phyloP scores from a whole-genome alignment of 2,329 filamentous ascomycete genomes.

The Grosmannia clavigera region DNA sequence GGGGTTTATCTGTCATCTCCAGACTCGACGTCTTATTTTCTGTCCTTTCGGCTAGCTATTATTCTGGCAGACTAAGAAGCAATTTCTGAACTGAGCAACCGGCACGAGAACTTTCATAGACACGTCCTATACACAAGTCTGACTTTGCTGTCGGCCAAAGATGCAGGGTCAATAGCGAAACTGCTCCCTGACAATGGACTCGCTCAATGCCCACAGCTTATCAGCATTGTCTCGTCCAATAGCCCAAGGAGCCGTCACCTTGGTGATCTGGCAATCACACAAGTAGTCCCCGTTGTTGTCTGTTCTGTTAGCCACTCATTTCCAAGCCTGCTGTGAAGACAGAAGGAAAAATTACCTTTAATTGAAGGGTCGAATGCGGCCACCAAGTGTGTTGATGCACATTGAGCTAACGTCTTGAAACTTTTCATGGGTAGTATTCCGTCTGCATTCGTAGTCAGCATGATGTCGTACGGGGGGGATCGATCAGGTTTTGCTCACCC shows the following conservation, averaged over 20 bases:
- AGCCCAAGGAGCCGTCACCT: neutral
- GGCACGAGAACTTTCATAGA: too few species aligned
- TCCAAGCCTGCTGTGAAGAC: neutral
- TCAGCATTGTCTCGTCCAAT: slow-evolving; percentile 20
- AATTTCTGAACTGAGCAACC: neutral
- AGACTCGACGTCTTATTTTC: neutral
- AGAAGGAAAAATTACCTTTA: neutral
- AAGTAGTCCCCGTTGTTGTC: slow-evolving; percentile 14
- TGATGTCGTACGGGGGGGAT: neutral
- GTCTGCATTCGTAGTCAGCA: neutral
- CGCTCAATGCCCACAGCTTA: slow-evolving; percentile 32
- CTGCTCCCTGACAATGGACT: slow-evolving; percentile 29
- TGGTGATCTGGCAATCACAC: slow-evolving; percentile 12
- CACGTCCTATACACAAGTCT: too few species aligned
- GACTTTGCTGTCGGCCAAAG: too few species aligned
- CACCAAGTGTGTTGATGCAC: neutral
- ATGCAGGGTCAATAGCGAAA: slow-evolving; percentile 15
- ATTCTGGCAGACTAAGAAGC: neutral
- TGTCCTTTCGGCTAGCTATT: neutral
- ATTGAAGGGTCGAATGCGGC: neutral
- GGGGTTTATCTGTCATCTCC: neutral
- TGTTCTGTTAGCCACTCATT: neutral
- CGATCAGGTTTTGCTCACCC: neutral
- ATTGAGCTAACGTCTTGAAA: neutral
- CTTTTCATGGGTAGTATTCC: neutral